These are phyloP conservation scores for Nadsonia commutata DNA, from an alignment of 1,139 yeast genomes.

Conservation along the genomic window DNA sequence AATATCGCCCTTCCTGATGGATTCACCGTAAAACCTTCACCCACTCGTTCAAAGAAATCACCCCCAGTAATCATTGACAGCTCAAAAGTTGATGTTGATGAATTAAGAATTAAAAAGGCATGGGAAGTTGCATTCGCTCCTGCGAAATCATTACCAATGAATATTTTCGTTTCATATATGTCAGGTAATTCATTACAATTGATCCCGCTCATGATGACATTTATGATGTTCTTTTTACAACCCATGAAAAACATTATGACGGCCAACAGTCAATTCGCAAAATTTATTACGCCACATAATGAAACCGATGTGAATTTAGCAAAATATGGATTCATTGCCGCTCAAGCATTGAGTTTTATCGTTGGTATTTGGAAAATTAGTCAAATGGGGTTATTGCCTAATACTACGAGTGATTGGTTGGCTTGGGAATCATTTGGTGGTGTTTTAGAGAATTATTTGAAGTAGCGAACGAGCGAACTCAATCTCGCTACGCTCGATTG, in stretches of 20 bases:
- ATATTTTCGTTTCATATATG: conserved; percentile 80
- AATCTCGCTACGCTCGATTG: neutral
- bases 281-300: conserved; percentile 19
- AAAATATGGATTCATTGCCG: conserved; percentile 35
- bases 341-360: conserved; percentile 50
- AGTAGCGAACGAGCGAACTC: neutral
- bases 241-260: conserved; percentile 61
- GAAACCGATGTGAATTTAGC: conserved; percentile 31
- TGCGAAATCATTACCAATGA: conserved; percentile 79
- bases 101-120: conserved; percentile 36
- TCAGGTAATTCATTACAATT: conserved; percentile 83
- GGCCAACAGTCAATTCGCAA: conserved; percentile 32
- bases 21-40: too few species aligned
- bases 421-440: conserved; percentile 51
- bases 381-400: conserved; percentile 84
- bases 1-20: too few species aligned
- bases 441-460: conserved; percentile 1
- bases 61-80: neutral
- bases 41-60: conserved; percentile 1
- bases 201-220: conserved; percentile 82
- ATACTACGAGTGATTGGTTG: conserved; percentile 78
- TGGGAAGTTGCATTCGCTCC: conserved; percentile 84
- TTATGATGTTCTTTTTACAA: conserved; percentile 57
- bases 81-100: conserved; percentile 8
- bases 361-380: conserved; percentile 79